These are phyloP conservation scores for Rhododendron ovatum DNA, from an alignment of 148 eudicot species.

Conservation along the genomic window DNA sequence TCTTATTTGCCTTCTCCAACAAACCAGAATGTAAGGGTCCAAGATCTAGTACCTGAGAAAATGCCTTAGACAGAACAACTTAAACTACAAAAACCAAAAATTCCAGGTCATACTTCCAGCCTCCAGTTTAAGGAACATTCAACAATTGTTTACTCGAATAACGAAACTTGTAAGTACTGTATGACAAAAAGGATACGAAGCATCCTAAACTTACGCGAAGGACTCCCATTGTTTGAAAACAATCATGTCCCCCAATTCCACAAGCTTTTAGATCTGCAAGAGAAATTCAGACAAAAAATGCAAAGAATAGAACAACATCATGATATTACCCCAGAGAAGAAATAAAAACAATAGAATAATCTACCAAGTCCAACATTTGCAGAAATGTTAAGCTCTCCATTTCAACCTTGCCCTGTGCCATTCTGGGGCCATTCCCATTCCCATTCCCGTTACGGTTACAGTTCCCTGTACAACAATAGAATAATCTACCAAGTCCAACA, in stretches of 20 bases:
- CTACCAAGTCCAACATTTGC: background rate
- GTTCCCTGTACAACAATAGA: no score
- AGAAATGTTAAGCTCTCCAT: background rate
- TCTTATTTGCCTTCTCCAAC: background rate
- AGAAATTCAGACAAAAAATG: conserved; percentile 3
- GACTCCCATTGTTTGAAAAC: conserved; percentile 79
- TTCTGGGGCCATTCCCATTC: background rate
- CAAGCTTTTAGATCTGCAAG: conserved; percentile 71
- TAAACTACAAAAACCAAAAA: background rate
- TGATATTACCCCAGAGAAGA: background rate
- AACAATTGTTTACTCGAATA: background rate
- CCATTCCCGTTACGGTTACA: background rate
- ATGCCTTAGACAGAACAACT: background rate
- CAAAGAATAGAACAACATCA: background rate
- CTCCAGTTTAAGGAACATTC: background rate
- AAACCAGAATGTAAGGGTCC: background rate
- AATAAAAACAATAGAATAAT: background rate
- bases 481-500: background rate
- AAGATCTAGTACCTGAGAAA: background rate
- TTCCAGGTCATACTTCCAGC: background rate
- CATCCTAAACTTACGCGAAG: conserved; percentile 93
- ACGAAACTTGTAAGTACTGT: background rate
- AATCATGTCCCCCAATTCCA: conserved; percentile 53
- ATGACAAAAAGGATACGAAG: conserved; percentile 57
- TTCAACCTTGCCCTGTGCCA: background rate